Evolutionary conservation across 2,329 filamentous ascomycete species (phyloP).

Genomic region (Pyrenophora tritici-repentis): DNA sequence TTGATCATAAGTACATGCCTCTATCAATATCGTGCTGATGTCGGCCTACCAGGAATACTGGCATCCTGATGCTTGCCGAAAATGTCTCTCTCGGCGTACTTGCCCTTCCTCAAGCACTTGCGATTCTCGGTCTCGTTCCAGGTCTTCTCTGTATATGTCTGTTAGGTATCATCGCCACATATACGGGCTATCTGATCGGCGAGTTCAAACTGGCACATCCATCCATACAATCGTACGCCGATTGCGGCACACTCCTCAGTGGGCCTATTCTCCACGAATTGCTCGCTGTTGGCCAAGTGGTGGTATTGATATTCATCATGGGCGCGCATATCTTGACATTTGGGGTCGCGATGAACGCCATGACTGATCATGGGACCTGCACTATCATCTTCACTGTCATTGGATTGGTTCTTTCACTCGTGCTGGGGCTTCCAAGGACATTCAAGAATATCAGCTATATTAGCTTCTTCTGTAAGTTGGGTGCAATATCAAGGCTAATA

Average conservation of each 20-base stretch:
- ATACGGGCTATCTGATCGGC: slow-evolving; percentile 65
- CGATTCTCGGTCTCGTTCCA: slow-evolving; percentile 58
- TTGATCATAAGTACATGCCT: background rate
- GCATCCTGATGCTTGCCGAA: slow-evolving; percentile 61
- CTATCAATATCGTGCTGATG: background rate
- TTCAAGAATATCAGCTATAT: slow-evolving; percentile 66
- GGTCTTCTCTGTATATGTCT: slow-evolving; percentile 59
- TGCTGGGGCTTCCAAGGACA: slow-evolving; percentile 65
- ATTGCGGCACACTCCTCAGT: slow-evolving; percentile 66
- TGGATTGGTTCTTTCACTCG: slow-evolving; percentile 62
- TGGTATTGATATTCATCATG: slow-evolving; percentile 72
- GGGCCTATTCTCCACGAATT: slow-evolving; percentile 67
- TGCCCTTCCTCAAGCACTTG: slow-evolving; percentile 59
- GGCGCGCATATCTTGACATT: slow-evolving; percentile 75
- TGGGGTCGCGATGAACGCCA: slow-evolving; percentile 68
- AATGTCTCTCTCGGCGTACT: slow-evolving; percentile 63
- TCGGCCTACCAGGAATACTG: slow-evolving; percentile 3
- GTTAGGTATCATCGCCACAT: slow-evolving; percentile 62
- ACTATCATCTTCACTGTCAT: slow-evolving; percentile 68
- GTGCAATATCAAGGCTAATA: background rate
- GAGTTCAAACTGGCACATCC: slow-evolving; percentile 64
- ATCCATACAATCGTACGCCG: slow-evolving; percentile 68
- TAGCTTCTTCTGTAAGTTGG: slow-evolving; percentile 60
- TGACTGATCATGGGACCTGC: slow-evolving; percentile 66
- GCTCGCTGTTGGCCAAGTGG: slow-evolving; percentile 63